Conservation (phyloP, 1,284 basidiomycete species). For the Irpex sp. region DNA sequence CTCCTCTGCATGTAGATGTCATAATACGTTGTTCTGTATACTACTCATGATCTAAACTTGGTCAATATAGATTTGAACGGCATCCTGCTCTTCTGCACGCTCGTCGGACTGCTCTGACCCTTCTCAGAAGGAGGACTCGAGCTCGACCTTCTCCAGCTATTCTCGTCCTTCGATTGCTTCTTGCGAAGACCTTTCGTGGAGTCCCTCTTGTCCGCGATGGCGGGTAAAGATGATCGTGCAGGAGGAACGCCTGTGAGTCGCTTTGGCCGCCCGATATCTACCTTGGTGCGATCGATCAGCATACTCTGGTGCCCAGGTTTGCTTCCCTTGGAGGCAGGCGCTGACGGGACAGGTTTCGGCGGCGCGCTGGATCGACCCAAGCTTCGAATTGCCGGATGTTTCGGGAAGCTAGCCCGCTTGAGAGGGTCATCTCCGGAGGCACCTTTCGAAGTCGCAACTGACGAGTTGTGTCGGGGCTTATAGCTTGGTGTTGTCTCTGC, state of each 20-base stretch:
- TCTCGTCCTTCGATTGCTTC: conserved; percentile 11
- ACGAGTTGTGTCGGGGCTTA: not conserved
- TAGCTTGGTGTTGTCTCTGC: conserved; percentile 3
- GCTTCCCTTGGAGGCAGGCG: conserved; percentile 7
- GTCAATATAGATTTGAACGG: conserved; percentile 24
- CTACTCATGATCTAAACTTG: conserved; percentile 20
- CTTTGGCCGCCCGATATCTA: conserved; percentile 2
- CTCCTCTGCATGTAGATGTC: not conserved
- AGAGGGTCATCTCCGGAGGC: not conserved
- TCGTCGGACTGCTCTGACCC: not conserved
- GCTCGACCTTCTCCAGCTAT: conserved; percentile 2
- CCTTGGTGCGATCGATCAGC: conserved; percentile 13
- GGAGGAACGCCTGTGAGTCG: not conserved
- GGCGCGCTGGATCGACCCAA: conserved; percentile 10
- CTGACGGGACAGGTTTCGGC: conserved; percentile 4
- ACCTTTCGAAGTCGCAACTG: not conserved
- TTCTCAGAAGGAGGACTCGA: not conserved
- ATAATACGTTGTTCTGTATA: not conserved
- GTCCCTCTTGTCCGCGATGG: not conserved
- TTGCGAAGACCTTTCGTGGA: conserved; percentile 5
- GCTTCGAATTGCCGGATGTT: conserved; percentile 25
- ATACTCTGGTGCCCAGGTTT: conserved; percentile 16
- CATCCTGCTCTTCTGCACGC: conserved; percentile 20
- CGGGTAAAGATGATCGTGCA: conserved; percentile 6
- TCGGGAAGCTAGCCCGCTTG: conserved; percentile 17